phyloP scores from a whole-genome alignment of 352 stramenopile genomes.

The Phytophthora cryptogea region DNA sequence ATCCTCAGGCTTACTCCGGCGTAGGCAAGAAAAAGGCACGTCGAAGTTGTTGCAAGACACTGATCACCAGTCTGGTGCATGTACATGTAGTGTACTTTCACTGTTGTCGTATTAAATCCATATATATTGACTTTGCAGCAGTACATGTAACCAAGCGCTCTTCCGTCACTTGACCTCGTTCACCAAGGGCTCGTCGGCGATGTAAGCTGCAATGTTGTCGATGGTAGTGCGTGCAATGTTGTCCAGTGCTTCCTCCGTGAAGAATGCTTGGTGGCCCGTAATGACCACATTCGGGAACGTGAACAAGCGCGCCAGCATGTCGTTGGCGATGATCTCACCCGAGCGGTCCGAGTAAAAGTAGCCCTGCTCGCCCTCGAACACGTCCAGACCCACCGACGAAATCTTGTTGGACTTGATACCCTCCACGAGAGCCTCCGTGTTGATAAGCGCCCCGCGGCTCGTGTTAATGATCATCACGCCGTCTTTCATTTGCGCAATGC shows the following conservation, averaged over 20 bases:
- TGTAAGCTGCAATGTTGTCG: slow-evolving; percentile 58
- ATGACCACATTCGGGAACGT: no score
- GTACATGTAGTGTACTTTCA: no score
- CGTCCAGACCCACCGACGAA: slow-evolving; percentile 74
- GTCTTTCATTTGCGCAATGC: slow-evolving; percentile 82
- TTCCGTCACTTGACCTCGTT: slow-evolving; percentile 12
- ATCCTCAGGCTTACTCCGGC: no score
- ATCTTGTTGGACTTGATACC: slow-evolving; percentile 83
- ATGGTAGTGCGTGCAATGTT: slow-evolving; percentile 61
- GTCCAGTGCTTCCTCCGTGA: no score
- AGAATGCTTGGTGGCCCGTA: no score
- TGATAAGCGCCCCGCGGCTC: slow-evolving; percentile 77
- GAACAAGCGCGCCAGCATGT: slow-evolving; percentile 30
- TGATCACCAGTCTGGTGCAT: no score
- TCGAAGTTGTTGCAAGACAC: no score
- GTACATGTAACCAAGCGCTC: no score
- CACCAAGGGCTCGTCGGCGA: slow-evolving; percentile 8
- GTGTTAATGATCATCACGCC: slow-evolving; percentile 90
- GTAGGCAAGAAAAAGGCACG: no score
- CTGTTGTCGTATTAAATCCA: no score
- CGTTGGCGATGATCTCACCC: slow-evolving; percentile 54
- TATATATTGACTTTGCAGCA: background rate
- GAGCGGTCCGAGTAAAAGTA: slow-evolving; percentile 74
- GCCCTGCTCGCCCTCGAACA: slow-evolving; percentile 70
- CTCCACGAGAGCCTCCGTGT: slow-evolving; percentile 75